phyloP scores from a whole-genome alignment of 225 moss, liverwort and hornwort genomes.

The Thuidium tamariscinum region DNA sequence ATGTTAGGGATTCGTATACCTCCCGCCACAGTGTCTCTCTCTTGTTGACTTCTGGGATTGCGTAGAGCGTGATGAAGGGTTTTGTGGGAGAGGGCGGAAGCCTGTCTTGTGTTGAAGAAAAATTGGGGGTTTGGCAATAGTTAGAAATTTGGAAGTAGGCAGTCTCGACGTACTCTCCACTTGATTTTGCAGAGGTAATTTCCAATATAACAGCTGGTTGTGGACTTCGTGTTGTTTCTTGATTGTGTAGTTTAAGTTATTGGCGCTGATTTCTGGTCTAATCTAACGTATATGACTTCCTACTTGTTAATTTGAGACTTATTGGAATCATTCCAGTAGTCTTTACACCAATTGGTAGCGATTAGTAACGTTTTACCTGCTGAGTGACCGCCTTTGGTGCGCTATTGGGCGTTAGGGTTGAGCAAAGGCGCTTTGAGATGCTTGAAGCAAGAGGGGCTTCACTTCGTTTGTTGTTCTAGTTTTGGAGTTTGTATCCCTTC shows the following conservation, averaged over 20 bases:
- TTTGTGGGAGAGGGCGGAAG: not conserved
- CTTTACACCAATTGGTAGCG: not conserved
- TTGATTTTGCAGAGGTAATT: not conserved
- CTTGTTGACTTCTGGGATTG: not conserved
- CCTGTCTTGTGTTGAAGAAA: not conserved
- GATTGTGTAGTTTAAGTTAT: not conserved
- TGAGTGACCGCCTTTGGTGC: not conserved
- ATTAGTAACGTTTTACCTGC: not conserved
- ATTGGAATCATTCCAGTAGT: not conserved
- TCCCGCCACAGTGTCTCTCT: not conserved
- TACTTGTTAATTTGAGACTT: not conserved
- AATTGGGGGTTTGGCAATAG: not conserved
- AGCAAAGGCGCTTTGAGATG: not conserved
- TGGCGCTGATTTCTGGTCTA: not conserved
- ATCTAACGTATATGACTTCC: not conserved
- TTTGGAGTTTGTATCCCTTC: not conserved
- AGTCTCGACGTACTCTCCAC: not conserved
- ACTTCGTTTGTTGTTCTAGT: not conserved
- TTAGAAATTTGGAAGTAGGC: constrained; percentile 1
- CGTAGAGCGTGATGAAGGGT: not conserved
- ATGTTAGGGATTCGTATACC: not conserved
- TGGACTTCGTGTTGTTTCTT: not conserved
- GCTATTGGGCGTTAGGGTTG: not conserved
- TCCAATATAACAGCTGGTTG: not conserved
- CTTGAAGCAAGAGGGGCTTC: not conserved